Base-by-base conservation (phyloP, 169 alveolate species). In the Cyclospora cayetanensis region DNA sequence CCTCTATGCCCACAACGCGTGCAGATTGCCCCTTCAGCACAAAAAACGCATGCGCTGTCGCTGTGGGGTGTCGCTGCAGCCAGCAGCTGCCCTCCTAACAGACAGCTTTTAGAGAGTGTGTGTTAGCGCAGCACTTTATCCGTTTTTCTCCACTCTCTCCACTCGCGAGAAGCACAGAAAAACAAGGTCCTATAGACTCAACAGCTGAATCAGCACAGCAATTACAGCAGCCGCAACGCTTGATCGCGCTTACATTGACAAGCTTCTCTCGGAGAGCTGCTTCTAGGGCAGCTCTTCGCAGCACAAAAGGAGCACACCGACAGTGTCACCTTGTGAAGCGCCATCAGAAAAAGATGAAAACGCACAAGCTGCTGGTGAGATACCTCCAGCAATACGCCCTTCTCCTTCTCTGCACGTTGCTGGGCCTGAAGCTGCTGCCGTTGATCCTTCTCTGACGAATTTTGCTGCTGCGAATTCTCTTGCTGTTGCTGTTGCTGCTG, bases 401-500 rank as follows among this genome's bases (percentile, higher is more conserved):
- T 22, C 82, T 31, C 53, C 82, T 31, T 43, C 52, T 31, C 25
- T 11, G 31, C 53, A 43, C n/a, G 82, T 52, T 35, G 53, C 43
- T 31, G 82, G 53, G 31, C 34, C 27, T 31, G 82, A 12, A 12
- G 52, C 29, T 27, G 52, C 77, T 22, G 77, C 77, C 2, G 43
- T 68, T 31, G 52, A 43, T 68, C 53, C 52, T 31, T 37, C 77
- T 68, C n/a, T n/a, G n/a, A n/a, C n/a, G n/a, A 27, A 43, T 68
- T 29, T 35, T 31, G 82, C n/a, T n/a, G n/a, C n/a, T n/a, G n/a
- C n/a, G 7, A 41, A 35, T 22, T 1, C 29, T 63, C 22, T 52
- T 68, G 82, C 52, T 31, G 77, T 42, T 68, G 52, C 82, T 68
- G 53, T 35, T 31, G 82, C n/a, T n/a, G n/a, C n/a, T n/a, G n/a